Evolutionary conservation across 768 basidiomycete genomes (phyloP).

Genomic region (Russula griseocarnosa): DNA sequence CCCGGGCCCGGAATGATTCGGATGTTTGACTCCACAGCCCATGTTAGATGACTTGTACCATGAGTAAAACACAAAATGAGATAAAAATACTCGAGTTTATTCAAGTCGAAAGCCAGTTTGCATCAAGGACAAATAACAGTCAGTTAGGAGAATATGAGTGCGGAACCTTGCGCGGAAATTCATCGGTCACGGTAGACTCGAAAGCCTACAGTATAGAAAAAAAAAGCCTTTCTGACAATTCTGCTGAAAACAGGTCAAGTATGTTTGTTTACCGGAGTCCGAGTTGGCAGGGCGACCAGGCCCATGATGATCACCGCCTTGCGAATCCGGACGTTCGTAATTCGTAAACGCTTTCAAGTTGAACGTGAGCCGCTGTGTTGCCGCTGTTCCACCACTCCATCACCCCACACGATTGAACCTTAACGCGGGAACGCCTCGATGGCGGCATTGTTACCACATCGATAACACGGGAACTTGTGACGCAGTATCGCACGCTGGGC

Average conservation of each 20-base stretch:
- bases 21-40: not conserved
- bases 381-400: not conserved
- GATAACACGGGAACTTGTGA: not conserved
- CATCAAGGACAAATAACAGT: too few relatives aligned
- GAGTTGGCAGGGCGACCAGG: too few relatives aligned
- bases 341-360: not conserved
- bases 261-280: too few relatives aligned
- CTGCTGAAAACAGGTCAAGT: too few relatives aligned
- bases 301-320: not conserved
- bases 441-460: not conserved
- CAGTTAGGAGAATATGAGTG: not conserved
- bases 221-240: too few relatives aligned
- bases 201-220: too few relatives aligned
- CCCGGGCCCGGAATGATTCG: not conserved
- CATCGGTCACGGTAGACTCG: not conserved
- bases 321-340: not conserved
- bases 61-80: not conserved
- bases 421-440: not conserved
- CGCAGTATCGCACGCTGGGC: not conserved
- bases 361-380: not conserved
- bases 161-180: too few relatives aligned
- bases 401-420: not conserved
- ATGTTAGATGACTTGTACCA: not conserved
- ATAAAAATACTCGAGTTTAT: too few relatives aligned
- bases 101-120: too few relatives aligned